phyloP scores from a whole-genome alignment of 2,329 filamentous ascomycete genomes.

The Teratosphaeria epicoccoides region DNA sequence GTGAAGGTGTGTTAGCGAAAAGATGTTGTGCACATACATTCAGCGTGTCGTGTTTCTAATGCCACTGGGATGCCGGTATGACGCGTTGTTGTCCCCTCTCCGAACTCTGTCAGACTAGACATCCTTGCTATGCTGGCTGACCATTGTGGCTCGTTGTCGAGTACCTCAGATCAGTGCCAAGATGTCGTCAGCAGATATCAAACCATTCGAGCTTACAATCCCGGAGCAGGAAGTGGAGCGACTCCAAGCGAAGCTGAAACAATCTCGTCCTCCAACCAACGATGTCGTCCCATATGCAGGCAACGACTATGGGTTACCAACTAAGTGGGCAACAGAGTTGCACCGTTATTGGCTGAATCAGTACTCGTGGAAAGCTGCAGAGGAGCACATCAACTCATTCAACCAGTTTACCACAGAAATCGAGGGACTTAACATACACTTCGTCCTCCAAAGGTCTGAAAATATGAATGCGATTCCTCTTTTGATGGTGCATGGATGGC shows the following conservation, averaged over 20 bases:
- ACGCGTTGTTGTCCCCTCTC: no score
- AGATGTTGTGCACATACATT: neutral
- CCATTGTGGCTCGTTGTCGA: no score
- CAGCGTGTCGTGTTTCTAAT: neutral
- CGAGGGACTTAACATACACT: conserved; percentile 29
- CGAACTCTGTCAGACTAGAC: no score
- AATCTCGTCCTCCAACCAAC: conserved; percentile 24
- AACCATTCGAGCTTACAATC: conserved; percentile 26
- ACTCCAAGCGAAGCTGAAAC: conserved; percentile 27
- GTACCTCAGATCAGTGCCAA: neutral
- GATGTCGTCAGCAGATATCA: conserved; percentile 11
- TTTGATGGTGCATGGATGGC: conserved; percentile 36
- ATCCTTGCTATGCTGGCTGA: no score
- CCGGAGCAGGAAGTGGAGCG: conserved; percentile 27
- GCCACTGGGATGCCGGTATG: neutral
- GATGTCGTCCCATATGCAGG: conserved; percentile 29
- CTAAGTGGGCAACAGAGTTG: conserved; percentile 26
- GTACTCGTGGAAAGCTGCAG: conserved; percentile 26
- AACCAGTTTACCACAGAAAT: conserved; percentile 28
- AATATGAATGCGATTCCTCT: conserved; percentile 31
- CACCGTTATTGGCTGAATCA: conserved; percentile 26
- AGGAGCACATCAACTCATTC: conserved; percentile 23
- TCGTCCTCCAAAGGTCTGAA: conserved; percentile 27
- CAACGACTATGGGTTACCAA: conserved; percentile 25
- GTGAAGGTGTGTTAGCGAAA: neutral